A percentile compares a stretch with the other conserved stretches of the same genome.
These are phyloP conservation scores for Cladorrhinum sp. DNA, from an alignment of 2,329 filamentous ascomycete genomes.

Conservation along the genomic window DNA sequence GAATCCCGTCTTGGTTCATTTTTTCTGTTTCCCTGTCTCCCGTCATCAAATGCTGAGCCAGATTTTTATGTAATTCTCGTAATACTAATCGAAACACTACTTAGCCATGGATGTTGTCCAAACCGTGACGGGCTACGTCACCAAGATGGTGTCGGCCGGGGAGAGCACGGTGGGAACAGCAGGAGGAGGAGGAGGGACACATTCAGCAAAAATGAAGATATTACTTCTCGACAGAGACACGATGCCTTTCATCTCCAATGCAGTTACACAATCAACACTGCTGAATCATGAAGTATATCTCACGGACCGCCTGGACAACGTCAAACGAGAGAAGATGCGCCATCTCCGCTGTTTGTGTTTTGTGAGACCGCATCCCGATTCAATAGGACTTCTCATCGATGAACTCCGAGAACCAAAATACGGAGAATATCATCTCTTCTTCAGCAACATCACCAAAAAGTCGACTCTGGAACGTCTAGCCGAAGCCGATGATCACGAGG, in stretches of 20 bases:
- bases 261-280: conserved; percentile 90
- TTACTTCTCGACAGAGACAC: conserved; percentile 91
- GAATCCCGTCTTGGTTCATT: background rate
- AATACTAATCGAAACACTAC: background rate
- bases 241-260: conserved; percentile 88
- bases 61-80: background rate
- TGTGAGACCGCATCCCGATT: conserved; percentile 85
- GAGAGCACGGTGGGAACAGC: conserved; percentile 62
- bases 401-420: conserved; percentile 96
- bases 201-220: conserved; percentile 94
- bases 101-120: conserved; percentile 83
- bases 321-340: conserved; percentile 91
- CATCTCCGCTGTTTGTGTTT: conserved; percentile 93
- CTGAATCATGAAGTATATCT: conserved; percentile 97
- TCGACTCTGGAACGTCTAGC: conserved; percentile 90
- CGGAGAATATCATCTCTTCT: conserved; percentile 94
- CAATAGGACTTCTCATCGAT: conserved; percentile 90
- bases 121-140: conserved; percentile 90
- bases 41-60: background rate
- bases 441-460: conserved; percentile 97
- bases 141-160: conserved; percentile 87
- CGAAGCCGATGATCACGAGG: conserved; percentile 95
- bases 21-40: background rate
- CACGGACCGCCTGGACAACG: conserved; percentile 91
- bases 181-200: conserved; percentile 43